Evolutionary conservation across 805 yeast genomes (phyloP).

Genomic region (Saccharomycopsis oosterbeekiorum): DNA sequence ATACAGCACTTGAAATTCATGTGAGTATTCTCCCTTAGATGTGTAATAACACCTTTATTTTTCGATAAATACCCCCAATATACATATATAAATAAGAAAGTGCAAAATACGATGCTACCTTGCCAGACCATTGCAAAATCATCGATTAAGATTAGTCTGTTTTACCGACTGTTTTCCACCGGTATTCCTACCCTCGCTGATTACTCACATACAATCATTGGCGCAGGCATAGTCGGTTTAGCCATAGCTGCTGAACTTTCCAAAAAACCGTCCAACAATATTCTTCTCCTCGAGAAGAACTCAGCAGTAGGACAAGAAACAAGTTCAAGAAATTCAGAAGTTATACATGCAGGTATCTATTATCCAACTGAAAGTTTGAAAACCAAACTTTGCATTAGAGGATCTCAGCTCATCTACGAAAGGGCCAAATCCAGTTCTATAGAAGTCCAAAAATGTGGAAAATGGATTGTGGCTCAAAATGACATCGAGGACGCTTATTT

Average conservation of each 20-base stretch:
- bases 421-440: constrained; percentile 38
- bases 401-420: constrained; percentile 59
- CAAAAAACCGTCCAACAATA: constrained; percentile 35
- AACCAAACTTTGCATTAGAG: constrained; percentile 61
- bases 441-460: constrained; percentile 57
- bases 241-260: constrained; percentile 69
- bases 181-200: constrained; percentile 27
- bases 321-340: constrained; percentile 85
- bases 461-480: constrained; percentile 81
- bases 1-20: too few relatives aligned
- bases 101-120: not conserved
- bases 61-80: too few relatives aligned
- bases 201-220: constrained; percentile 64
- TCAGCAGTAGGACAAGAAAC: constrained; percentile 64
- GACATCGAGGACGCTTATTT: constrained; percentile 53
- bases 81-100: not conserved
- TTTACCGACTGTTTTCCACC: constrained; percentile 17
- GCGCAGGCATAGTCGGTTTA: constrained; percentile 80
- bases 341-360: constrained; percentile 84
- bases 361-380: constrained; percentile 63
- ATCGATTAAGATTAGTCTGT: too few relatives aligned
- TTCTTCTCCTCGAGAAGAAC: constrained; percentile 64
- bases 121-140: not conserved
- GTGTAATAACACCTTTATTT: too few relatives aligned
- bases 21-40: too few relatives aligned